A percentile compares a stretch with the other conserved stretches of the same genome.
Conservation (phyloP, 2,329 filamentous ascomycete genomes). For the Colletotrichum tabaci region DNA sequence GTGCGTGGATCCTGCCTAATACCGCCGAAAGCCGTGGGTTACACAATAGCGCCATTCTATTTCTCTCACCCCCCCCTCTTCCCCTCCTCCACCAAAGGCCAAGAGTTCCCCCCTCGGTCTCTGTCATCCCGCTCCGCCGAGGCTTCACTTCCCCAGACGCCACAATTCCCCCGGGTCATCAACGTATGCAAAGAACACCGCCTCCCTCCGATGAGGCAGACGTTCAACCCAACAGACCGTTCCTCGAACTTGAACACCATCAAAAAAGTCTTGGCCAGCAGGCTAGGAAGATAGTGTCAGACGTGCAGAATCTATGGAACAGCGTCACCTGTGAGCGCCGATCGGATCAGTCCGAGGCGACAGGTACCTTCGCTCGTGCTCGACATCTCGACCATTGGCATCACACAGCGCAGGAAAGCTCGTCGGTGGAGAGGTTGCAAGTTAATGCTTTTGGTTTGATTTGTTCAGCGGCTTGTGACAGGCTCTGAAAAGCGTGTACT, state of each 20-base stretch:
- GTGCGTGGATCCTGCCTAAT: neutral
- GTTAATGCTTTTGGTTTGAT: neutral
- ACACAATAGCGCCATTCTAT: neutral
- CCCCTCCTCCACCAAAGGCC: neutral
- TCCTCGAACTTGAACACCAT: neutral
- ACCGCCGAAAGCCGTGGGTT: too few species aligned
- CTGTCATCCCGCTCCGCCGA: slow-evolving; percentile 7
- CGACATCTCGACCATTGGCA: neutral
- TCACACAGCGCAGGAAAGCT: neutral
- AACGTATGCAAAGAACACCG: neutral
- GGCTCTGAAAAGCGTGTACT: slow-evolving; percentile 33
- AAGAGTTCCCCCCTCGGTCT: neutral
- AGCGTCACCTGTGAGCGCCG: neutral
- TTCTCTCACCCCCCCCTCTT: neutral
- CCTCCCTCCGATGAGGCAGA: neutral
- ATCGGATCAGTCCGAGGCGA: neutral
- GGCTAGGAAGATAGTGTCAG: neutral
- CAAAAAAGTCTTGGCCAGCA: neutral
- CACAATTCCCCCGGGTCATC: neutral
- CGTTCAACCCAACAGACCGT: neutral
- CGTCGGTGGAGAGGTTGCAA: neutral
- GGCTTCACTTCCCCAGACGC: neutral
- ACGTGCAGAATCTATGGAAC: neutral
- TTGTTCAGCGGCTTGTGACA: slow-evolving; percentile 4
- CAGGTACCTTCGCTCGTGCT: too few species aligned